Percentiles rank a stretch among this genome's conserved stretches.
These are phyloP conservation scores for Sphagnurus paluster DNA, from an alignment of 1,284 basidiomycete genomes.

Conservation along the genomic window DNA sequence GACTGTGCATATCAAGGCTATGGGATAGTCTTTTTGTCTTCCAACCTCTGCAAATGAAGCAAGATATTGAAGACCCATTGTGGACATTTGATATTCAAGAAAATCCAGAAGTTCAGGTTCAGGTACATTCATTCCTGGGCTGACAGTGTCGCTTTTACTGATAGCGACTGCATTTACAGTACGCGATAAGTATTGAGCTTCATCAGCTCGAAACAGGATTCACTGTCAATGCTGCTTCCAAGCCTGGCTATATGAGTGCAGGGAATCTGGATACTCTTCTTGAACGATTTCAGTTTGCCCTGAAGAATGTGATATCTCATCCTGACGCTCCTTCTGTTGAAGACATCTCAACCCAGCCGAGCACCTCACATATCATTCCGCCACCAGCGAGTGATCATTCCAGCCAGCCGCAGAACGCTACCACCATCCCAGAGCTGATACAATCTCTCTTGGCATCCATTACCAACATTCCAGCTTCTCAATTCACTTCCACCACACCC, in stretches of 20 bases:
- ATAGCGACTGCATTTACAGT: slow-evolving; percentile 30
- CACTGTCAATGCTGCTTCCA: slow-evolving; percentile 37
- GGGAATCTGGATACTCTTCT: slow-evolving; percentile 26
- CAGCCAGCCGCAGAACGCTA: neutral
- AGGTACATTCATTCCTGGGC: slow-evolving; percentile 29
- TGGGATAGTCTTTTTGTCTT: slow-evolving; percentile 51
- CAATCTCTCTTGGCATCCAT: slow-evolving; percentile 19
- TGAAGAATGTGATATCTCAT: slow-evolving; percentile 29
- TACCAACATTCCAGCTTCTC: slow-evolving; percentile 19
- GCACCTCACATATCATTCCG: neutral
- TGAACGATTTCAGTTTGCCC: slow-evolving; percentile 26
- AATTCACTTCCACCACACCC: slow-evolving; percentile 31
- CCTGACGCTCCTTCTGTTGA: slow-evolving; percentile 23
- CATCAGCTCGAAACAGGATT: slow-evolving; percentile 34
- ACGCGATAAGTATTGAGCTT: slow-evolving; percentile 47
- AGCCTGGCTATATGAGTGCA: slow-evolving; percentile 28
- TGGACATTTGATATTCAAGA: slow-evolving; percentile 37
- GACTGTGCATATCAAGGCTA: slow-evolving; percentile 32
- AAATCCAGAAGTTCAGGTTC: slow-evolving; percentile 36
- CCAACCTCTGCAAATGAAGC: slow-evolving; percentile 31
- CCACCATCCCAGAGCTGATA: neutral
- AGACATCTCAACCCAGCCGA: slow-evolving; percentile 6
- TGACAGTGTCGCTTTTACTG: neutral
- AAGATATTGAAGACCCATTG: slow-evolving; percentile 16
- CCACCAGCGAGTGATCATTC: neutral